Percentiles rank a stretch among this genome's conserved stretches.
These are phyloP conservation scores for Vinca major DNA, from an alignment of 305 asterid species.

Conservation along the genomic window DNA sequence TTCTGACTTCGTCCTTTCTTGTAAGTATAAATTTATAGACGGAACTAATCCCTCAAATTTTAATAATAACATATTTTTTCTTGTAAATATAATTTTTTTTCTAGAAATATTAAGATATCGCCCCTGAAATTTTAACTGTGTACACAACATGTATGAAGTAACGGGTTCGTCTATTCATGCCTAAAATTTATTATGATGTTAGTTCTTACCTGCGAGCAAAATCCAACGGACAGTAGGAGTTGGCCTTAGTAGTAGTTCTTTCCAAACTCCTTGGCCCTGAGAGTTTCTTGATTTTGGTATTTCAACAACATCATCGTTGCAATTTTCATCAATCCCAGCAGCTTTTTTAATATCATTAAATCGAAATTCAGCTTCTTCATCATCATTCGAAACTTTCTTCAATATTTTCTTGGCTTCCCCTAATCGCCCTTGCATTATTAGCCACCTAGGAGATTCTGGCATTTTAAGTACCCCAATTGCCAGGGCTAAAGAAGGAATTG, in stretches of 20 bases:
- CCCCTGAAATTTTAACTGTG: too few species aligned
- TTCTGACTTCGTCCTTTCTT: too few species aligned
- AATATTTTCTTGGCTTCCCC: constrained; percentile 48
- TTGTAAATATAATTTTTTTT: too few species aligned
- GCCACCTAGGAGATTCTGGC: constrained; percentile 93
- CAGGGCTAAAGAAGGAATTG: constrained; percentile 49
- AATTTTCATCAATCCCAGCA: constrained; percentile 38
- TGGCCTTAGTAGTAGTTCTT: constrained; percentile 37
- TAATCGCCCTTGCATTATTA: constrained; percentile 45
- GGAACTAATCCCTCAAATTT: too few species aligned
- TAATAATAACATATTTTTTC: too few species aligned
- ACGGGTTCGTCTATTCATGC: too few species aligned
- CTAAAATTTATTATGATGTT: too few species aligned
- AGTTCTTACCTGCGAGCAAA: constrained; percentile 14
- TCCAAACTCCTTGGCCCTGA: constrained; percentile 38
- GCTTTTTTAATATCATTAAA: constrained; percentile 38
- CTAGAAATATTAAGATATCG: too few species aligned
- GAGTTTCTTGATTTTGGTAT: not conserved
- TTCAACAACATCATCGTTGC: constrained; percentile 31
- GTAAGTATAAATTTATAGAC: too few species aligned
- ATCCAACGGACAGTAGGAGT: constrained; percentile 57
- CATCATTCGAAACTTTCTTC: constrained; percentile 30
- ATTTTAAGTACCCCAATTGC: constrained; percentile 44
- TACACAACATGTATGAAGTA: too few species aligned
- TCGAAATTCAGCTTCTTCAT: constrained; percentile 43